These are phyloP conservation scores for Exobasidium cylindrosporum DNA, from an alignment of 1,284 basidiomycete species.

Conservation along the genomic window DNA sequence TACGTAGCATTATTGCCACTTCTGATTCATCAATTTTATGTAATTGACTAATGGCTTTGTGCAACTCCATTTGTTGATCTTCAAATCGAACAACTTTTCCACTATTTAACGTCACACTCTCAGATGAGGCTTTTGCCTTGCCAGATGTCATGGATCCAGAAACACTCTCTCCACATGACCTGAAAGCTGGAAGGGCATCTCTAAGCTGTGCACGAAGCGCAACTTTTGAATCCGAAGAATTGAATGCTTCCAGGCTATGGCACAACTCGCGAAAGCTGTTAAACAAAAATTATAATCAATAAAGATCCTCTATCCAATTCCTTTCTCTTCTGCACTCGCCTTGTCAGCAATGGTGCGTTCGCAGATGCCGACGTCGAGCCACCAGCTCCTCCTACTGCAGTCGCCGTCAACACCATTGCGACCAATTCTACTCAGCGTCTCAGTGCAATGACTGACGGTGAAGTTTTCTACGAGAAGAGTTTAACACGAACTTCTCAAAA, in stretches of 20 bases:
- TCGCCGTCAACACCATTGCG: background rate
- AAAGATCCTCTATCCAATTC: too few species aligned
- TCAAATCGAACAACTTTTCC: background rate
- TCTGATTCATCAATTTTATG: slow-evolving; percentile 75
- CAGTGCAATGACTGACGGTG: background rate
- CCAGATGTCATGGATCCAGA: background rate
- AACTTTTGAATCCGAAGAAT: slow-evolving; percentile 22
- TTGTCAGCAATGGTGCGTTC: background rate
- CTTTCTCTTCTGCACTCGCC: background rate
- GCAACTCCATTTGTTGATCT: background rate
- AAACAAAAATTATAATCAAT: too few species aligned
- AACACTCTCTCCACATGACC: background rate
- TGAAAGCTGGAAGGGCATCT: background rate
- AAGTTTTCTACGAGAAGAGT: too few species aligned
- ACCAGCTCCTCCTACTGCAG: background rate
- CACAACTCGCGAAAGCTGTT: slow-evolving; percentile 44
- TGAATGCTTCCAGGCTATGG: slow-evolving; percentile 42
- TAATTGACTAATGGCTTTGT: slow-evolving; percentile 35
- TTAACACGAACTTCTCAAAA: too few species aligned
- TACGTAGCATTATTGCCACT: slow-evolving; percentile 68
- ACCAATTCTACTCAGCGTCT: background rate
- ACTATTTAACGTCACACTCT: background rate
- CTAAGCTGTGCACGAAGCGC: slow-evolving; percentile 28
- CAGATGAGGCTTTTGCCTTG: slow-evolving; percentile 3
- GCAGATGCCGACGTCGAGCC: background rate